A percentile compares a stretch with the other conserved stretches of the same genome.
Conservation (phyloP, 352 stramenopile species). For the Phytophthora fragariae region DNA sequence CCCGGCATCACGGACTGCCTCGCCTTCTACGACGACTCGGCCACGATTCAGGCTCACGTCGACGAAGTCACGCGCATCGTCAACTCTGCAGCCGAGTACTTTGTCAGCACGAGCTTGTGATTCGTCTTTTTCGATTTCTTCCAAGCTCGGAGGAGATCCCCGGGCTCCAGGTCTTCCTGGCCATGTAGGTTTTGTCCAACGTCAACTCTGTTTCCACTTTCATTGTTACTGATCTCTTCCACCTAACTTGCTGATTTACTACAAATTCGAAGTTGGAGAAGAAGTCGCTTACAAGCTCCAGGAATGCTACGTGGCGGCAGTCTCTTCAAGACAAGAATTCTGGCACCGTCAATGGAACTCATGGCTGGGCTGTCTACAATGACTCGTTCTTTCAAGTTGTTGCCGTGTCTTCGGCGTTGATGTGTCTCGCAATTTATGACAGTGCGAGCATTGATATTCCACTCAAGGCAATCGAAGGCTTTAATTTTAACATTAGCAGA, state of each 20-base stretch:
- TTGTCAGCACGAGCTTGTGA: not conserved
- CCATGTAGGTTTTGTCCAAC: not conserved
- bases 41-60: slow-evolving; percentile 43
- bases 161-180: no score
- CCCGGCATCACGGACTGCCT: slow-evolving; percentile 48
- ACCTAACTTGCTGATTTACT: not conserved
- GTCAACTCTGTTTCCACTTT: not conserved
- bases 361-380: no score
- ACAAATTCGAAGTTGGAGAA: no score
- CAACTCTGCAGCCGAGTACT: slow-evolving; percentile 24
- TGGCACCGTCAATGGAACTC: not conserved
- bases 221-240: no score
- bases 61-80: slow-evolving; percentile 43
- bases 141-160: no score
- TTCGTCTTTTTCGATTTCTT: no score
- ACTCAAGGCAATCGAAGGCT: not conserved
- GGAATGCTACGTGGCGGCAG: not conserved
- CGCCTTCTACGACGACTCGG: slow-evolving; percentile 40
- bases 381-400: not conserved
- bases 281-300: not conserved
- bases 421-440: not conserved
- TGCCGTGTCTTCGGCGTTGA: not conserved
- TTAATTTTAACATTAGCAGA: not conserved
- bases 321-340: not conserved
- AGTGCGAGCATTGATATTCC: not conserved